phyloP scores from a whole-genome alignment of 2,329 filamentous ascomycete species.

The Diplodia seriata region DNA sequence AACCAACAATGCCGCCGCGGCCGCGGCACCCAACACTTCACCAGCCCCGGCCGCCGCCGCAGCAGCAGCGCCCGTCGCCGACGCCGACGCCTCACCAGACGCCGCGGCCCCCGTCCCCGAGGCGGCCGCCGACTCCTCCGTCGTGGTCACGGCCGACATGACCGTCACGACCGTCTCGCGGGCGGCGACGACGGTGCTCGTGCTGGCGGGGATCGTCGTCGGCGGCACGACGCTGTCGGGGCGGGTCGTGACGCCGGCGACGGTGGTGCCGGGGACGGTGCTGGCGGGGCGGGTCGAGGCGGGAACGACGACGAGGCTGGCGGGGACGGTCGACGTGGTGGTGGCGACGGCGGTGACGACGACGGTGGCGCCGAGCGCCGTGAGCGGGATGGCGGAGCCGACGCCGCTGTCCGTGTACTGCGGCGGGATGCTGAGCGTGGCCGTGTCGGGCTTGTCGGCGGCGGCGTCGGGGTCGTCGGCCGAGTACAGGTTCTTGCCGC shows the following conservation, averaged over 20 bases:
- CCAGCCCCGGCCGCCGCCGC: neutral
- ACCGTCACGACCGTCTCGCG: conserved; percentile 32
- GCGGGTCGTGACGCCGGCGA: conserved; percentile 35
- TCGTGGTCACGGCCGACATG: neutral
- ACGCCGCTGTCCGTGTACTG: conserved; percentile 56
- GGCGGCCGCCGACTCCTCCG: conserved; percentile 8
- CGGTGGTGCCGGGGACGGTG: conserved; percentile 38
- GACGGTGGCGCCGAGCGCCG: conserved; percentile 51
- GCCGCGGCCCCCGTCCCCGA: conserved; percentile 33
- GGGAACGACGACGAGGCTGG: conserved; percentile 13
- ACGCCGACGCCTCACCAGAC: conserved; percentile 9
- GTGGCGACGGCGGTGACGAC: conserved; percentile 43
- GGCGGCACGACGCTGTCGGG: conserved; percentile 33
- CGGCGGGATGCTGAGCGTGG: conserved; percentile 53
- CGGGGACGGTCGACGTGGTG: conserved; percentile 32
- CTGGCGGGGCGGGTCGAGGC: conserved; percentile 39
- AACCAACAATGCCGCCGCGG: neutral
- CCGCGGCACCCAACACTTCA: neutral
- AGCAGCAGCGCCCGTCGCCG: neutral
- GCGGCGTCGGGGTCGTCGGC: conserved; percentile 48
- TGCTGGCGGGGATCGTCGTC: conserved; percentile 38
- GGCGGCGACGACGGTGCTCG: conserved; percentile 39
- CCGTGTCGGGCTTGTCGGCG: conserved; percentile 52
- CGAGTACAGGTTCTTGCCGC: conserved; percentile 54
- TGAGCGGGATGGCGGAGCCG: conserved; percentile 55